These are phyloP conservation scores for Huntiella abstrusa DNA, from an alignment of 2,329 filamentous ascomycete genomes.

Conservation along the genomic window DNA sequence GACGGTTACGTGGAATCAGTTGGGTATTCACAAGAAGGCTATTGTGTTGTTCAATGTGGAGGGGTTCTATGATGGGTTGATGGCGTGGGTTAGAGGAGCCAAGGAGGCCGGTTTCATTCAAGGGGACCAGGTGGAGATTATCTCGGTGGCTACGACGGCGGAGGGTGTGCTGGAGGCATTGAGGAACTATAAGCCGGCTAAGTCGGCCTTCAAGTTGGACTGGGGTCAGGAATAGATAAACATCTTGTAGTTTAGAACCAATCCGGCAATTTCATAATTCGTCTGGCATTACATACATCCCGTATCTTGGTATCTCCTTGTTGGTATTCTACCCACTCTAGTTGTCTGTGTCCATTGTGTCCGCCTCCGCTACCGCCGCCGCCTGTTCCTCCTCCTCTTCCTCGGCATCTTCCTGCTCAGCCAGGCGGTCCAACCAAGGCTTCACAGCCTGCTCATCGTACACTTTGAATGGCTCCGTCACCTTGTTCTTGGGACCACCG, in stretches of 20 bases:
- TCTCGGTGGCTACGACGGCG: constrained; percentile 55
- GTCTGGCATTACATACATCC: neutral
- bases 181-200: constrained; percentile 54
- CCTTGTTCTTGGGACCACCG: constrained; percentile 32
- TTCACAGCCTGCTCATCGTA: constrained; percentile 79
- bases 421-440: constrained; percentile 63
- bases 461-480: constrained; percentile 63
- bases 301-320: constrained; percentile 6
- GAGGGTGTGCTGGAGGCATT: constrained; percentile 55
- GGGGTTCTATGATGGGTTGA: constrained; percentile 77
- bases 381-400: constrained; percentile 20
- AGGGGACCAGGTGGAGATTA: constrained; percentile 49
- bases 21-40: constrained; percentile 70
- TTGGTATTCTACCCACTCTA: constrained; percentile 15
- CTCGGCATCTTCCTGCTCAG: constrained; percentile 27
- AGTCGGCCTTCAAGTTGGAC: constrained; percentile 58
- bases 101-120: constrained; percentile 63
- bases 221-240: constrained; percentile 50
- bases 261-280: neutral
- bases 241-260: neutral
- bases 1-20: constrained; percentile 83
- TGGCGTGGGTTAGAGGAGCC: constrained; percentile 62
- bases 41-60: constrained; percentile 74
- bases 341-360: constrained; percentile 13
- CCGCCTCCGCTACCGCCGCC: constrained; percentile 21